Evolutionary conservation across 305 asterid species (phyloP).

Genomic region (Ruellia speciosa): DNA sequence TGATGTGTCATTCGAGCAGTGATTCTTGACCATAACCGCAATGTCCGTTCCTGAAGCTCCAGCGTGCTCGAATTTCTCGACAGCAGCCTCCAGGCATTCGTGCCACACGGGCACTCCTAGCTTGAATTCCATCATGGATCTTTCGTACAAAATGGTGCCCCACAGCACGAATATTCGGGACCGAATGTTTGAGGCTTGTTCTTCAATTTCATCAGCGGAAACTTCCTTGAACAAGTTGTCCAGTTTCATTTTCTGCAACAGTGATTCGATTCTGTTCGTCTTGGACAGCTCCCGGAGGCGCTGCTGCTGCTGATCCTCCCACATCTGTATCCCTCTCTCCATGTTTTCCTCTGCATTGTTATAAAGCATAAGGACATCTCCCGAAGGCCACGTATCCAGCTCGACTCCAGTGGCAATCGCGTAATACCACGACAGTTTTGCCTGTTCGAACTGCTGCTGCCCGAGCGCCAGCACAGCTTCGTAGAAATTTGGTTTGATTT

Average conservation of each 20-base stretch:
- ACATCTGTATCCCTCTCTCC: slow-evolving; percentile 80
- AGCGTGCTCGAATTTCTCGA: slow-evolving; percentile 80
- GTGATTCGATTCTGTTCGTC: slow-evolving; percentile 31
- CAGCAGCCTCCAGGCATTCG: slow-evolving; percentile 76
- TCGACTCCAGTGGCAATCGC: slow-evolving; percentile 45
- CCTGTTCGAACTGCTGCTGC: slow-evolving; percentile 84
- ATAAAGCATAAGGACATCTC: slow-evolving; percentile 65
- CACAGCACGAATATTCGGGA: slow-evolving; percentile 77
- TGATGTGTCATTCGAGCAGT: slow-evolving; percentile 63
- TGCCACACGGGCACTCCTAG: slow-evolving; percentile 81
- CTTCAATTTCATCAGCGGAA: slow-evolving; percentile 56
- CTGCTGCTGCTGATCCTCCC: slow-evolving; percentile 62
- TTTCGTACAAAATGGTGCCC: slow-evolving; percentile 89
- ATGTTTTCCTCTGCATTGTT: slow-evolving; percentile 79
- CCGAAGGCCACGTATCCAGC: slow-evolving; percentile 57
- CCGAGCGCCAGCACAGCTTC: slow-evolving; percentile 78
- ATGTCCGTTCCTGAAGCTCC: slow-evolving; percentile 87
- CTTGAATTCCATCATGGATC: slow-evolving; percentile 86
- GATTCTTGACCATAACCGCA: slow-evolving; percentile 86
- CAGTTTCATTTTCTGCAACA: slow-evolving; percentile 51
- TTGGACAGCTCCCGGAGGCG: slow-evolving; percentile 37
- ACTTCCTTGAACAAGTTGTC: slow-evolving; percentile 43
- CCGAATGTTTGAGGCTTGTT: slow-evolving; percentile 62
- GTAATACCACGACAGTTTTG: slow-evolving; percentile 87
- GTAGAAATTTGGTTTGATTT: slow-evolving; percentile 60